These are phyloP conservation scores for Circinella minor DNA, from an alignment of 371 early-diverging fungal genomes.

Conservation along the genomic window DNA sequence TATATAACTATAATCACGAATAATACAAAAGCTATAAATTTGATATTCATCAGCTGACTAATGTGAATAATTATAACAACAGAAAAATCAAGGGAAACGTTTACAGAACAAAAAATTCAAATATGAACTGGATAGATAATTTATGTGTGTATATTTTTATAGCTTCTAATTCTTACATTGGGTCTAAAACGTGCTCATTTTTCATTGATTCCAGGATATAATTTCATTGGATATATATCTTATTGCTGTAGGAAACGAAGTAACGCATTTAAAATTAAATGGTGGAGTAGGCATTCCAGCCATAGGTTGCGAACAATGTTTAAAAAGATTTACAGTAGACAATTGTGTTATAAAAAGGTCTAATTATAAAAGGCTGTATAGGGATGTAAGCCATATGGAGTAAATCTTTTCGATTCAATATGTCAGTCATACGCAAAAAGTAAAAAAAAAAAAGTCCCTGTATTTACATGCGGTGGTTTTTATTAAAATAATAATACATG, in stretches of 20 bases:
- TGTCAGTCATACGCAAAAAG: no score
- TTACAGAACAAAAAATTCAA: no score
- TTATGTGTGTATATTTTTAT: no score
- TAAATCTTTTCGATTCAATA: slow-evolving; percentile 16
- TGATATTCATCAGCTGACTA: slow-evolving; percentile 46
- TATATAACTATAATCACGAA: background rate
- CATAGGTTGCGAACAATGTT: slow-evolving; percentile 48
- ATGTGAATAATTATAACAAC: slow-evolving; percentile 19
- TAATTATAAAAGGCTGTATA: slow-evolving; percentile 51
- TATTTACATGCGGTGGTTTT: background rate
- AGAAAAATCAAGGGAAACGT: no score
- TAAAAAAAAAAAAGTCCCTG: background rate
- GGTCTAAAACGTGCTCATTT: slow-evolving; percentile 25
- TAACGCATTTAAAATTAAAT: slow-evolving; percentile 56
- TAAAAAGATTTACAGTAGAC: slow-evolving; percentile 22
- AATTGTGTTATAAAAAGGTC: slow-evolving; percentile 43
- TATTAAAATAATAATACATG: background rate
- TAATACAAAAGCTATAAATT: slow-evolving; percentile 48
- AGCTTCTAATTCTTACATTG: background rate
- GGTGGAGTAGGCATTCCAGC: slow-evolving; percentile 75
- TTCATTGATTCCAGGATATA: slow-evolving; percentile 78
- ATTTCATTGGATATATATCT: slow-evolving; percentile 68
- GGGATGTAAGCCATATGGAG: slow-evolving; percentile 49
- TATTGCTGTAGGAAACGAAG: slow-evolving; percentile 52
- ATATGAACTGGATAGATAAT: no score